These are phyloP conservation scores for Zarea fungicola DNA, from an alignment of 2,329 filamentous ascomycete genomes.

Conservation along the genomic window DNA sequence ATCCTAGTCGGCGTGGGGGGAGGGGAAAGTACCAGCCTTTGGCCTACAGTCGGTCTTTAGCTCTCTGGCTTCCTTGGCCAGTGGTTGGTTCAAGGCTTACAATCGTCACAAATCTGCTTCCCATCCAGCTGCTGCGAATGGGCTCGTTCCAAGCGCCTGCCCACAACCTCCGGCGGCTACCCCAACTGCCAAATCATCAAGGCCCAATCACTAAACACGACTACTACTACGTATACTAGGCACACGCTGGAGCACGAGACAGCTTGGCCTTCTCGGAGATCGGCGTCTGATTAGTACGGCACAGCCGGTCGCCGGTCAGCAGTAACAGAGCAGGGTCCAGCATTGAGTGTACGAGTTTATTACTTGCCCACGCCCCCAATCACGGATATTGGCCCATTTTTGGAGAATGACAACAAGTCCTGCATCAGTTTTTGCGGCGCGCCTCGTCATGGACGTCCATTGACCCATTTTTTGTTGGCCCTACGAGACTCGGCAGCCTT, in stretches of 20 bases:
- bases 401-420: no score
- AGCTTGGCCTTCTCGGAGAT: background rate
- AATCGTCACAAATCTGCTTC: background rate
- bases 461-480: no score
- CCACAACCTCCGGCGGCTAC: background rate
- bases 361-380: background rate
- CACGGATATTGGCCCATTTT: background rate
- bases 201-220: background rate
- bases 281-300: slow-evolving; percentile 5
- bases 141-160: background rate
- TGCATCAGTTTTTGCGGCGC: no score
- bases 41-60: background rate
- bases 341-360: background rate
- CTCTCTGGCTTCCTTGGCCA: background rate
- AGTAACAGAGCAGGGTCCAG: background rate
- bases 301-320: slow-evolving; percentile 4
- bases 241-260: background rate
- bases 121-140: background rate
- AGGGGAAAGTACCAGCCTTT: background rate
- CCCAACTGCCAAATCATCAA: background rate
- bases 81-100: background rate
- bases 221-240: background rate
- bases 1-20: slow-evolving; percentile 2
- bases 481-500: no score
- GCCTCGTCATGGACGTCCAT: no score